Evolutionary conservation across 345 rosid species (phyloP), one percentile per base, ranked within the genome.

Genomic region (Citropsis articulata): DNA sequence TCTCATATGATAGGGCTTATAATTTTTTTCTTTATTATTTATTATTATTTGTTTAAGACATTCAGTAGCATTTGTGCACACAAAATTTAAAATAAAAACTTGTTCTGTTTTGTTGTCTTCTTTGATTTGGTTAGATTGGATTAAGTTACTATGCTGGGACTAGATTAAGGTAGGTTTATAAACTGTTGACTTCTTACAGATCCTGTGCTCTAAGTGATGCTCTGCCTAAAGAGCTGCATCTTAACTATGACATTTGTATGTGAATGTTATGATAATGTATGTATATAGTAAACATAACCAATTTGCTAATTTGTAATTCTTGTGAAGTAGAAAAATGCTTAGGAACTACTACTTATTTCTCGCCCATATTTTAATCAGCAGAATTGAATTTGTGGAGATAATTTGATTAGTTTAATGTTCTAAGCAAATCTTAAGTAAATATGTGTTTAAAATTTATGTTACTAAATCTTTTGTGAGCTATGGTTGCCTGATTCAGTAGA

Each of bases 81-180:
- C 61, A 3, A 30, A 42, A 42, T 62, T 14, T 19, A 62, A 42
- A 24, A 21, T 53, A 53, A 19, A 50, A 9, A 66, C 63, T 65
- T 48, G 48, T 53, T 75, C 1, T 27, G 22, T 64, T 30, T 28
- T n/a, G 30, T 9, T 70, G 5, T 7, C 4, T 30, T 19, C n/a
- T 59, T 59, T 5, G 12, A 9, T 33, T n/a, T 14, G 50, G 63
- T 30, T 31, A 53, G 50, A 53, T 21, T 75, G 60, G n/a, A 48
- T 45, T 45, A n/a, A 45, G n/a, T 21, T 30, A 22, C 21, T 64
- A 27, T 75, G 59, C 38, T 21, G 55, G 38, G 24, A 65, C 24
- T 75, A 38, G 48, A 48, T 50, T 66, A 53, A 75, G 78, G 61
- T 40, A 65, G 78, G 40, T 64, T 30, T 45, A 30, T n/a, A 64